Base-by-base conservation (phyloP, 2,329 filamentous ascomycete species). In the Beauveria rudraprayagi region DNA sequence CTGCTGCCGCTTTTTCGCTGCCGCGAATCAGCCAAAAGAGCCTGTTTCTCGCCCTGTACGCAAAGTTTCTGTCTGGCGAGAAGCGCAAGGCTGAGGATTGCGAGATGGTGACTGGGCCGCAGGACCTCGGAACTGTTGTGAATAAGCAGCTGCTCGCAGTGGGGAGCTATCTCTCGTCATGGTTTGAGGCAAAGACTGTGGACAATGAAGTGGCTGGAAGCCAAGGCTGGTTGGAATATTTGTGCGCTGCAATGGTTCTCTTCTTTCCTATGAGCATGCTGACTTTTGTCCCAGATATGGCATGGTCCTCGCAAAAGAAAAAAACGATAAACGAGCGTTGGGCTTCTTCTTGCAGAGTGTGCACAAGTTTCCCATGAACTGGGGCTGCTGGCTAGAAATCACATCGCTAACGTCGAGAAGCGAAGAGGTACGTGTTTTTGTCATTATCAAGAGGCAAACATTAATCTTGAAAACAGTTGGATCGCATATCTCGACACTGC, bases 11-110 rank as follows among this genome's bases (percentile, higher is more conserved):
- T 7, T 65, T 70, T 6, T 65, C 70, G 2, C 67, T 86, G 17
- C 84, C 84, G 2, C 76, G 75, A 57, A 71, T 97, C 56, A 97
- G 92, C 71, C 92, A 97, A 72, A 95, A 93, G 75, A 92, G 93
- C 57, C 75, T 97, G 22, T 99, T 99, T 70, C 80, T 99, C 11
- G 89, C 92, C 0, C 78, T 97, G 4, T 99, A 99, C 69, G 91
- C 94, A 50, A 95, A 93, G 70, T 92, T 92, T 70, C 84, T 97
- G 65, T 89, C 92, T 0, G 94, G 94, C 1, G 94, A 99, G 78
- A 97, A 97, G 79, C 86, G 91, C 65, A 96, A 93, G 74, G 91
- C 96, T 68, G 94, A 99, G 73, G 93, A 97, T 62, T 91, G 90
- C 24, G 94, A 99, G 76, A 97, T 97, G 89, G 90, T 99, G 56